Base-by-base conservation (phyloP, 2,329 filamentous ascomycete species). In the Herpotrichia juniperi region DNA sequence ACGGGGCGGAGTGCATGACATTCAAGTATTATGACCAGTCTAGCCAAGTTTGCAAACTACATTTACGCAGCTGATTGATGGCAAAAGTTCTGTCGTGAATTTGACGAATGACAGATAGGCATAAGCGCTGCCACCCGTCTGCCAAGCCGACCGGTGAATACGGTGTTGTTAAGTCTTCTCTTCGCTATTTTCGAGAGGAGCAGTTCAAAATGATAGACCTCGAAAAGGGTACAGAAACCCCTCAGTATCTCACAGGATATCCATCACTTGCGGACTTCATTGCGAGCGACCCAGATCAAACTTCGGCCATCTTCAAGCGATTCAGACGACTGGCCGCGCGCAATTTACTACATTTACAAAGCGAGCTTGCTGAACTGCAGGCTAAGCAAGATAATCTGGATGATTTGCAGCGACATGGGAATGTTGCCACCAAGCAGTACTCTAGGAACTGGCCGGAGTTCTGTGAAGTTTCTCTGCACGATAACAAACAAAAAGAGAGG, bases 341-440 rank as follows among this genome's bases (percentile, higher is more conserved):
- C 14, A 64, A 63, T 35, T 52, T 68, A 2, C 55, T 69, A 2
- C 64, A 68, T 47, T 50, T 62, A 16, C 56, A 68, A 53, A 61
- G 59, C 45, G 62, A 68, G 40, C 31, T 57, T 16, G 59, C 45
- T 66, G 1, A 53, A 68, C 37, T 46, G 25, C 8, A 31, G 57
- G 30, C 54, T 57, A 48, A 63, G 5, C 47, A 54, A 31, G 51
- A 59, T 17, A 65, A 69, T 44, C 14, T 10, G 1, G 52, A 59
- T 40, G 65, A 67, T 54, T 7, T 24, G 28, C 11, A 34, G 42
- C n/a, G 39, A 35, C 10, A 26, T 16, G 28, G 37, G 37, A 22
- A n/a, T 11, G 5, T 34, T 9, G 31, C n/a, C n/a, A 24, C 30
- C 10, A 50, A 56, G 21, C 43, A 46, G 44, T 45, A 7, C 44